Percentiles rank a stretch among this genome's conserved stretches.
Evolutionary conservation across 2,329 filamentous ascomycete genomes (phyloP).

Genomic region (Aspergillus sp.): DNA sequence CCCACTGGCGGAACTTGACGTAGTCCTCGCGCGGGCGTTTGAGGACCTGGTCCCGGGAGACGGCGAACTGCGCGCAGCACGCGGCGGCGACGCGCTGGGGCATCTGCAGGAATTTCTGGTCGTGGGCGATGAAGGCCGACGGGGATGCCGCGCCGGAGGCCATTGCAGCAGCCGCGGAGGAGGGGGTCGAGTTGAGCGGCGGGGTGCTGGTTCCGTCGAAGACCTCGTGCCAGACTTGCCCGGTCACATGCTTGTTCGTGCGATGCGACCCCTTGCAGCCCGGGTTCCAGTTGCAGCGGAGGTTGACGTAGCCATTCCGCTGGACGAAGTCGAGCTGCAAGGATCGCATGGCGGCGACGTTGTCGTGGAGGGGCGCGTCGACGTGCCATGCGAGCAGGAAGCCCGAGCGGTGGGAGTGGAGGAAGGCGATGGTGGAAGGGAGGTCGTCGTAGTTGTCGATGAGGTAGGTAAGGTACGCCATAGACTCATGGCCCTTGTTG

Average conservation of each 20-base stretch:
- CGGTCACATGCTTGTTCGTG: conserved; percentile 27
- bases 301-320: conserved; percentile 49
- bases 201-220: conserved; percentile 32
- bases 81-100: conserved; percentile 45
- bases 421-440: conserved; percentile 46
- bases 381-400: conserved; percentile 47
- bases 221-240: conserved; percentile 28
- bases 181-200: conserved; percentile 17
- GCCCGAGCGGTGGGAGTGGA: conserved; percentile 46
- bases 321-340: conserved; percentile 45
- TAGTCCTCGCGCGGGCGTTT: conserved; percentile 46
- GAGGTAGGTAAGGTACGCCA: conserved; percentile 40
- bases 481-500: conserved; percentile 40
- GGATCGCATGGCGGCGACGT: conserved; percentile 41
- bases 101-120: conserved; percentile 28
- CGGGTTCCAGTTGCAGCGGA: conserved; percentile 51
- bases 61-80: conserved; percentile 59
- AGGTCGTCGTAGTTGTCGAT: conserved; percentile 39
- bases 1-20: conserved; percentile 49
- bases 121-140: conserved; percentile 2
- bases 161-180: too few species aligned
- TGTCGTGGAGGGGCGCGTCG: conserved; percentile 47
- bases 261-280: conserved; percentile 39
- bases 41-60: conserved; percentile 45
- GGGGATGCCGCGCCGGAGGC: neutral